Base-by-base conservation (phyloP, 2,329 filamentous ascomycete species). In the Aspergillus piperis region DNA sequence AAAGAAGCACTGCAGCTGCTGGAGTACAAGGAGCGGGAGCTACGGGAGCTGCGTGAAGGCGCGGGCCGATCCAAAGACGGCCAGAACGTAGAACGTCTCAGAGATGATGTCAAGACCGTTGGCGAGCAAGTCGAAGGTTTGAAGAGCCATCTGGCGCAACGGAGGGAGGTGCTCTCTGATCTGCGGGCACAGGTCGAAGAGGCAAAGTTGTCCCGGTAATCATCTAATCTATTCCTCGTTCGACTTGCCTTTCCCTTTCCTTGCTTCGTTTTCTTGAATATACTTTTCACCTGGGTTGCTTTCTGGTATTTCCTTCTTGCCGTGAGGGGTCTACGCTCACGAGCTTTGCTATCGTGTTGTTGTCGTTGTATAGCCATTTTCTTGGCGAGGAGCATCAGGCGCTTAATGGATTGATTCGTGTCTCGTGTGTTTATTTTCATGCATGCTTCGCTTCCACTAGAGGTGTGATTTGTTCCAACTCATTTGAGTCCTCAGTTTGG, bases 111-210 rank as follows among this genome's bases (percentile, higher is more conserved):
- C 73, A 85, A 90, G 70, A 90, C 91, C 49, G 91, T 99, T n/a
- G 89, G 86, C 71, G 94, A 98, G 78, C 94, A 99, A 81, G 88
- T 99, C 2, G 92, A 97, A 66, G 92, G 93, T 0, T 76, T 99
- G 66, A 92, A 96, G 80, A 80, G 82, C 62, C 95, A 99, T 81
- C 79, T 97, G 71, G 84, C 86, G 70, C 87, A 88, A 66, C 84
- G 95, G 63, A 86, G 94, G 77, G 86, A 88, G 66, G 86, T 88
- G 30, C 80, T 99, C 70, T 87, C 90, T 51, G 89, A 91, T 74
- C 73, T 98, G 73, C 86, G 87, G 77, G 83, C 86, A 72, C 88
- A 97, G 79, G 90, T 98, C 77, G 92, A 97, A 70, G 89, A 91
- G 21, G 93, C 94, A 84, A 95, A 90, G 82, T 80, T 80, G 61